Conservation (phyloP, 1,284 basidiomycete species). For the Malassezia dermatis region DNA sequence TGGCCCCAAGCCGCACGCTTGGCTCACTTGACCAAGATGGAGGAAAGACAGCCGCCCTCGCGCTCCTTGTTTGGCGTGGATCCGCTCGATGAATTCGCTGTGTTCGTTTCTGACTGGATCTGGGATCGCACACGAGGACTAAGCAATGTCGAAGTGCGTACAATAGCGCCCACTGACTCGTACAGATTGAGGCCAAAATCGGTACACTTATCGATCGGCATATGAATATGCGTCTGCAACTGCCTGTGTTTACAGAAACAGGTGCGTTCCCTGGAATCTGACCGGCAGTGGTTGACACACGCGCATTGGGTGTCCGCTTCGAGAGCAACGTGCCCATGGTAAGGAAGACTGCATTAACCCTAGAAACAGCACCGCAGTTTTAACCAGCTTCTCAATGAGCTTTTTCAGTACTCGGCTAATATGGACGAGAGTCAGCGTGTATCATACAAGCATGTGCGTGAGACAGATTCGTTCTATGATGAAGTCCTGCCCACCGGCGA, state of each 20-base stretch:
- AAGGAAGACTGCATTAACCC: conserved; percentile 47
- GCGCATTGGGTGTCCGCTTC: conserved; percentile 52
- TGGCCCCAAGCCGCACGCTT: not conserved
- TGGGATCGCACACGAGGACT: conserved; percentile 48
- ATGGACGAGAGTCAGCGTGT: conserved; percentile 54
- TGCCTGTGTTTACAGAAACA: conserved; percentile 75
- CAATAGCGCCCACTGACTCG: not conserved
- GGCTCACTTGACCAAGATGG: not conserved
- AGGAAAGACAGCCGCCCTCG: not conserved
- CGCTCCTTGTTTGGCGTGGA: conserved; percentile 72
- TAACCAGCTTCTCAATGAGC: conserved; percentile 68
- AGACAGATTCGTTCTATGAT: conserved; percentile 71
- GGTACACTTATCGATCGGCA: conserved; percentile 63
- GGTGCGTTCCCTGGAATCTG: conserved; percentile 54
- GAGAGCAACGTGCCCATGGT: conserved; percentile 83
- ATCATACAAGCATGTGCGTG: conserved; percentile 65
- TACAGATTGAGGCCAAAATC: conserved; percentile 82
- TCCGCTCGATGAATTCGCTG: conserved; percentile 86
- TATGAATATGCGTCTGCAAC: conserved; percentile 54
- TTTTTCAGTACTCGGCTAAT: conserved; percentile 52
- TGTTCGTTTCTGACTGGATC: conserved; percentile 80
- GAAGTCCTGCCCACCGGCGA: conserved; percentile 17
- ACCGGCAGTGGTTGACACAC: conserved; percentile 52
- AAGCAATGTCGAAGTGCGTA: conserved; percentile 52
- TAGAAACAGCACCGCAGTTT: conserved; percentile 75